These are phyloP conservation scores for Mortierella claussenii DNA, from an alignment of 192 early-diverging fungal genomes.

Conservation along the genomic window DNA sequence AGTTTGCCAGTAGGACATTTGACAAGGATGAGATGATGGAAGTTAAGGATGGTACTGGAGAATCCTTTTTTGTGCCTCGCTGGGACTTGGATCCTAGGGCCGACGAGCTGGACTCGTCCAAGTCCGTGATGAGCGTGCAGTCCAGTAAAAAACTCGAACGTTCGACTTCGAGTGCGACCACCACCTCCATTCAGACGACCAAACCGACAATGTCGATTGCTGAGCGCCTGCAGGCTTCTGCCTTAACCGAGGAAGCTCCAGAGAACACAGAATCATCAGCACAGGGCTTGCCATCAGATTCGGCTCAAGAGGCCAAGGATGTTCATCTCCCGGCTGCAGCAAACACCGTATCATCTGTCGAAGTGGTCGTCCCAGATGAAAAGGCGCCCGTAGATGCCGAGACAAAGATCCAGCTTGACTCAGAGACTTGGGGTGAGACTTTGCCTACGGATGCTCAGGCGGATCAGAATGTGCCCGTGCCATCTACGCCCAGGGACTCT, in stretches of 20 bases:
- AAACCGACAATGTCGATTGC: slow-evolving; percentile 29
- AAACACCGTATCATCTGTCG: background rate
- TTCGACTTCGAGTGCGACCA: slow-evolving; percentile 26
- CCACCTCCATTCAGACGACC: slow-evolving; percentile 4
- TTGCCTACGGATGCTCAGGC: background rate
- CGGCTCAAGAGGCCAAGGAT: background rate
- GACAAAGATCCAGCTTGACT: background rate
- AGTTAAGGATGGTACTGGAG: slow-evolving; percentile 47
- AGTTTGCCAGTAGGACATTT: slow-evolving; percentile 45
- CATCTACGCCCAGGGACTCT: background rate
- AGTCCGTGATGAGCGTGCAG: slow-evolving; percentile 45
- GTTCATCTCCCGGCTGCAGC: background rate
- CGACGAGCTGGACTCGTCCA: slow-evolving; percentile 42
- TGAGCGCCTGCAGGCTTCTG: slow-evolving; percentile 26
- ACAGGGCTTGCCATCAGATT: background rate
- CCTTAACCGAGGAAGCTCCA: slow-evolving; percentile 12
- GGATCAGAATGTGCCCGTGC: background rate
- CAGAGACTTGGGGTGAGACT: slow-evolving; percentile 16
- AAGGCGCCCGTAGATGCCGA: background rate
- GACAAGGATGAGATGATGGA: slow-evolving; percentile 55
- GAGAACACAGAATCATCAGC: background rate
- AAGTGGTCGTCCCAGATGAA: background rate
- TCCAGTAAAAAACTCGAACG: slow-evolving; percentile 40
- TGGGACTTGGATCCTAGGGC: slow-evolving; percentile 49
- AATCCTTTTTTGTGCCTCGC: slow-evolving; percentile 51